These are phyloP conservation scores for Hygrophila difformis DNA, from an alignment of 257 asterid genomes.

Conservation along the genomic window DNA sequence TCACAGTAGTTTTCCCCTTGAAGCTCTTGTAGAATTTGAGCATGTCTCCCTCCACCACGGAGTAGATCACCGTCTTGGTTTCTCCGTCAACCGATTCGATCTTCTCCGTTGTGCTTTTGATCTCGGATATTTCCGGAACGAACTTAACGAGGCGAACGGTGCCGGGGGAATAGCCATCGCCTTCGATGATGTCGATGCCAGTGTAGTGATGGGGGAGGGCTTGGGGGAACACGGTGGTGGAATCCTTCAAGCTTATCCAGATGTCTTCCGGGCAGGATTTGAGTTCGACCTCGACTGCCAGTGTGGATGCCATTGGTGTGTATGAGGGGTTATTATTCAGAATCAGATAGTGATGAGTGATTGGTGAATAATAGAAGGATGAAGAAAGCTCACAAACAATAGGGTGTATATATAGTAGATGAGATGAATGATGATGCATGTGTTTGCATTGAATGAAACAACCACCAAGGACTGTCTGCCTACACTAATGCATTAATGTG, in stretches of 20 bases:
- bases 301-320: slow-evolving; percentile 64
- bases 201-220: slow-evolving; percentile 51
- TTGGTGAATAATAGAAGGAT: no score
- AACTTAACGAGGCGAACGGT: slow-evolving; percentile 52
- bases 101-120: slow-evolving; percentile 54
- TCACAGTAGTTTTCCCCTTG: slow-evolving; percentile 35
- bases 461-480: no score
- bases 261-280: slow-evolving; percentile 44
- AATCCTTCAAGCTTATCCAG: slow-evolving; percentile 55
- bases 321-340: no score
- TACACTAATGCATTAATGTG: no score
- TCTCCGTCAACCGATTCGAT: slow-evolving; percentile 56
- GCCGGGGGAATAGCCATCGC: slow-evolving; percentile 65
- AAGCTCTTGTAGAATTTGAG: slow-evolving; percentile 57
- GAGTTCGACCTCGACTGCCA: slow-evolving; percentile 59
- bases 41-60: slow-evolving; percentile 59
- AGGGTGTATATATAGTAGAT: no score
- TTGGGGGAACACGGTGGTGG: slow-evolving; percentile 59
- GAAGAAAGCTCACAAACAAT: no score
- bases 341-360: no score
- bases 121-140: slow-evolving; percentile 34
- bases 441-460: no score
- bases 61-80: slow-evolving; percentile 32
- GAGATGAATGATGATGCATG: no score
- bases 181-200: slow-evolving; percentile 65